Base-by-base conservation (phyloP, 106 monocot genomes). In the Acorus gramineus region DNA sequence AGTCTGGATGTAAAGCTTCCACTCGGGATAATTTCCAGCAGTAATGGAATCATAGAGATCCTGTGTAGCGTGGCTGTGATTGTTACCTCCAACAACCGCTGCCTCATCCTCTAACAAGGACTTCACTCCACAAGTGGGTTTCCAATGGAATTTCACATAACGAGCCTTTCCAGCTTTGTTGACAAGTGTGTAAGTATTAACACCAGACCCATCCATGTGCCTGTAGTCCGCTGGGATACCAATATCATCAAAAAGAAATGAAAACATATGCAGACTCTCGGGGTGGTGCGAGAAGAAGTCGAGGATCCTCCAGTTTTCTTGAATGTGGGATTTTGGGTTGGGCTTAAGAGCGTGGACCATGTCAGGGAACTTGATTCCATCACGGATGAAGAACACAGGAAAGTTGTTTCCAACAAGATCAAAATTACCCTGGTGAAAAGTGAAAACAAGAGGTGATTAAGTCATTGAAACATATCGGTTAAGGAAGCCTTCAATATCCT, bases 251-350 rank as follows among this genome's bases (percentile, higher is more conserved):
- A 82, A 89, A 57, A 89, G 85, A 50, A 89, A 89, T 2, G 85
- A 66, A 66, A 89, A 89, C 85, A 82, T 89, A 74, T 89, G 79
- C 55, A 82, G 71, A 66, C 82, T 82, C 75, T 89, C 85, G 8
- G 89, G 89, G 63, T 85, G 89, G 79, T 89, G 89, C 0, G 89
- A 89, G 79, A 89, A 82, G 71, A 89, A 89, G 79, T 89, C 89
- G 12, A 89, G 5, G 42, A 89, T 80, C 57, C 89, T 69, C 89
- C 89, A 89, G 50, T 84, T 77, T 70, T 89, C 89, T 59, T 89
- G 89, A 53, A 89, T 66, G 71, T 89, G 82, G 5, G 89, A 67
- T 50, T 82, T 85, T 8, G 89, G 89, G 66, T 89, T 89, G n/a
- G 89, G 89, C 57, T 89, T 89, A 43, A 89, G 76, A 14, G 89